These are phyloP conservation scores for Globisporangium polare DNA, from an alignment of 352 stramenopile genomes.

Conservation along the genomic window DNA sequence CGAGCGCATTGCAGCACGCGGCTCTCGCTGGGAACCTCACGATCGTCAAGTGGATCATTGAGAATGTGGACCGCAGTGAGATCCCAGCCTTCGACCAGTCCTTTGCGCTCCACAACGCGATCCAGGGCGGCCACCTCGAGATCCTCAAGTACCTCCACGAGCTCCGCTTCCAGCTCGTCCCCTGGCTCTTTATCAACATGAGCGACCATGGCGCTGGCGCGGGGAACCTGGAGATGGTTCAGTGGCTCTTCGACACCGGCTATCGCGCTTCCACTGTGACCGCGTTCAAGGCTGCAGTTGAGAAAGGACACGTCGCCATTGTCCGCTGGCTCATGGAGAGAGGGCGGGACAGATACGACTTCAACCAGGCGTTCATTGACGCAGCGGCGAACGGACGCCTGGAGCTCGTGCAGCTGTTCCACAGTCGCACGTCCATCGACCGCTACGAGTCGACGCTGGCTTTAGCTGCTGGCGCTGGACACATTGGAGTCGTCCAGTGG, in stretches of 20 bases:
- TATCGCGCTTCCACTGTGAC: neutral
- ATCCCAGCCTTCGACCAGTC: neutral
- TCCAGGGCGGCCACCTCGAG: neutral
- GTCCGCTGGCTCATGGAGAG: neutral
- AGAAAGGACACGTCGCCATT: neutral
- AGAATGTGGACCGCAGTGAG: neutral
- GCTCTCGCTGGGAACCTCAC: neutral
- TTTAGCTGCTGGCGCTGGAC: neutral
- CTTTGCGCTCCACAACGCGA: neutral
- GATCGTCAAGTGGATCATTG: neutral
- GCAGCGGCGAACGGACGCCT: neutral
- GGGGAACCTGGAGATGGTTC: neutral
- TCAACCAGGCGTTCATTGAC: neutral
- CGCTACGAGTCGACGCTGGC: neutral
- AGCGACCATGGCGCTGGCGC: neutral
- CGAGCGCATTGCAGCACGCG: neutral
- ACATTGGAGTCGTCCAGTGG: conserved; percentile 1
- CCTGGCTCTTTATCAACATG: neutral
- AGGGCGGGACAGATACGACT: neutral
- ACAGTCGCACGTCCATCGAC: neutral
- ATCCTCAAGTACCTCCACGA: neutral
- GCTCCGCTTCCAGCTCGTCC: neutral
- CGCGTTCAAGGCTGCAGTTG: neutral
- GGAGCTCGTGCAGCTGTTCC: neutral
- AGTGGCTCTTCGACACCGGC: neutral